Base-by-base conservation (phyloP, 2,329 filamentous ascomycete species). In the Fusarium sp. region DNA sequence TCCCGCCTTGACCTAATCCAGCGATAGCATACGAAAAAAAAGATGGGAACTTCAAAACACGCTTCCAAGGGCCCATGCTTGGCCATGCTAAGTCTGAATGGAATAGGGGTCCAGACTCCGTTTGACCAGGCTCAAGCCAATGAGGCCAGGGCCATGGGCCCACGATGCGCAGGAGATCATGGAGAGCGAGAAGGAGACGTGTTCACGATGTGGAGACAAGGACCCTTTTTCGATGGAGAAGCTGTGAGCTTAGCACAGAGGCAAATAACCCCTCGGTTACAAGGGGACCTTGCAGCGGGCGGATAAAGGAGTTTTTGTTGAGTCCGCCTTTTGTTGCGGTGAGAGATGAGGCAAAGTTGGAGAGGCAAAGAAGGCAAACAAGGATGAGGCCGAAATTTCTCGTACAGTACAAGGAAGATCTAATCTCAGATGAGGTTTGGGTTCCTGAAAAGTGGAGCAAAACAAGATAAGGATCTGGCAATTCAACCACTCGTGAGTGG, bases 41-140 rank as follows among this genome's bases (percentile, higher is more conserved):
- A 33, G 21, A 57, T 26, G 51, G 62, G 28, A 31, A 31, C 28
- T 31, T 31, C 28, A 31, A 31, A 31, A 11, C 10, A 31, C 28
- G 28, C 28, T 31, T 31, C 10, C 28, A 31, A 13, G 28, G 28
- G 28, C 28, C 28, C 28, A 31, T 31, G 28, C 28, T 31, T 31
- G 28, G 5, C 26, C 26, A 28, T 28, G 26, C 26, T 28, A 28
- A 28, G 26, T 28, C 26, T 28, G 28, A 31, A 13, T 11, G 28
- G 28, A 68, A 71, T 74, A 74, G 67, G 72, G 72, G 72, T 71
- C 71, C 71, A 74, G 59, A 57, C 67, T 60, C 63, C 36, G 42
- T 60, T 17, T 26, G n/a, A 21, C 51, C 50, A 51, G 26, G 44
- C 42, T 21, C 43, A 56, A 45, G 47, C 71, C 71, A 73, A 73